Conservation (phyloP, 495 filamentous ascomycete genomes). For the Penicillium maclennaniae region DNA sequence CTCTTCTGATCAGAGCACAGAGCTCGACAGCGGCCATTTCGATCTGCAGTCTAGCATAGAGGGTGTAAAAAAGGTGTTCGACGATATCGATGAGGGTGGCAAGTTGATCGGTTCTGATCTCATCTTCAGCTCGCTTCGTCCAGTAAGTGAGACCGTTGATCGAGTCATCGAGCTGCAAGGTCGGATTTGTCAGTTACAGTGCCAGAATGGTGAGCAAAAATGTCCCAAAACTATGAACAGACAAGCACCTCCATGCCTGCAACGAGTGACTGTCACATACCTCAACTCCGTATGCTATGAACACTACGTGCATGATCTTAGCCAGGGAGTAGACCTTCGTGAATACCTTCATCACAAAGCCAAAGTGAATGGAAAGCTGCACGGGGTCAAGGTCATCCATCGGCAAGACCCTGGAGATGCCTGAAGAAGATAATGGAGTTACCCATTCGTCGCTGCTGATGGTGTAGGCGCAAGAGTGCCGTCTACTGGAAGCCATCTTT, state of each 20-base stretch:
- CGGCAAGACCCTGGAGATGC: slow-evolving; percentile 7
- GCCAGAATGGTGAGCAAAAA: neutral
- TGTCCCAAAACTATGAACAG: neutral
- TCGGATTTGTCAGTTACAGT: neutral
- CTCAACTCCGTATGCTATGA: slow-evolving; percentile 33
- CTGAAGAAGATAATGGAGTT: slow-evolving; percentile 4
- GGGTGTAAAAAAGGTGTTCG: slow-evolving; percentile 35
- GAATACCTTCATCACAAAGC: slow-evolving; percentile 26
- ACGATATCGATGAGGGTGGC: slow-evolving; percentile 26
- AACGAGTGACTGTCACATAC: slow-evolving; percentile 15
- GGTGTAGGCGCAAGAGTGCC: slow-evolving; percentile 27
- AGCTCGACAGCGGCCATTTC: slow-evolving; percentile 39
- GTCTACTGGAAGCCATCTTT: slow-evolving; percentile 21
- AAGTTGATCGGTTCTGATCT: slow-evolving; percentile 23
- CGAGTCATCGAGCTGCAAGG: slow-evolving; percentile 25
- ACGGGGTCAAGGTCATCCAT: slow-evolving; percentile 18
- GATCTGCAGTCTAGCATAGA: slow-evolving; percentile 35
- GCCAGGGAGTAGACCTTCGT: slow-evolving; percentile 33
- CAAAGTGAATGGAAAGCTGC: slow-evolving; percentile 16
- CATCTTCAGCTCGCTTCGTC: slow-evolving; percentile 26
- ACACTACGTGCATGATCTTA: slow-evolving; percentile 33
- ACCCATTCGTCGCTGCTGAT: slow-evolving; percentile 37
- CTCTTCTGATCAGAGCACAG: slow-evolving; percentile 25
- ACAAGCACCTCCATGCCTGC: neutral
- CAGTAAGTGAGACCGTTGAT: slow-evolving; percentile 26